A percentile compares a stretch with the other conserved stretches of the same genome.
Conservation (phyloP, 192 early-diverging fungal genomes). For the Linnemannia schmuckeri region DNA sequence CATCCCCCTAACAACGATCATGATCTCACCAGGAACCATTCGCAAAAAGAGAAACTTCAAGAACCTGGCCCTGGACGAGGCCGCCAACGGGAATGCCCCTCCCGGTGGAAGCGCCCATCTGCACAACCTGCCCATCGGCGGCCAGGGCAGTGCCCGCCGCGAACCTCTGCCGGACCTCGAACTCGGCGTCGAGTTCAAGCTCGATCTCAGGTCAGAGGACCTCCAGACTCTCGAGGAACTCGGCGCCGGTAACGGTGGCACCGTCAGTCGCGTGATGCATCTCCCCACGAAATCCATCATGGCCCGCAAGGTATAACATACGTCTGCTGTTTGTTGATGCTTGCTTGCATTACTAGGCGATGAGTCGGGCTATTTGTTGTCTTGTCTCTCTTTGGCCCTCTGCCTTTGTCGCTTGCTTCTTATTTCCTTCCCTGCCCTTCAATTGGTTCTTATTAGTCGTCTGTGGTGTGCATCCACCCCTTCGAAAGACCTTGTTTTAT, state of each 20-base stretch:
- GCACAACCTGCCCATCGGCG: conserved; percentile 46
- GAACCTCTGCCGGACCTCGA: conserved; percentile 68
- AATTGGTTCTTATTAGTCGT: conserved; percentile 6
- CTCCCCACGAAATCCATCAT: conserved; percentile 90
- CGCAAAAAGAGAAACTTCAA: conserved; percentile 70
- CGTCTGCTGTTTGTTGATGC: not conserved
- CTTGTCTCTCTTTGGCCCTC: conserved; percentile 2
- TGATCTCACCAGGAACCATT: conserved; percentile 51
- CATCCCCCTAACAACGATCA: not conserved
- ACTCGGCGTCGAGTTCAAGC: conserved; percentile 77
- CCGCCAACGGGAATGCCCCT: conserved; percentile 56
- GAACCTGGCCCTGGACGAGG: conserved; percentile 61
- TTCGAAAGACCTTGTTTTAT: not conserved
- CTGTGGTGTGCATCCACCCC: conserved; percentile 2
- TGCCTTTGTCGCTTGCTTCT: not conserved
- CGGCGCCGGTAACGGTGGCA: conserved; percentile 94
- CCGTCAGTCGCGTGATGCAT: conserved; percentile 89
- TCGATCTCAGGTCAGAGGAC: conserved; percentile 87
- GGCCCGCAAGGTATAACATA: conserved; percentile 87
- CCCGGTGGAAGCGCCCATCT: conserved; percentile 48
- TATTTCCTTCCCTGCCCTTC: not conserved
- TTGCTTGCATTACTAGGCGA: not conserved
- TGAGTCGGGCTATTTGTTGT: not conserved
- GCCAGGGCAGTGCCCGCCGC: conserved; percentile 11
- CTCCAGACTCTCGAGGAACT: conserved; percentile 82